Percentiles rank a stretch among this genome's conserved stretches.
Conservation (phyloP, 2,329 filamentous ascomycete genomes). For the Pseudovirgaria hyperparasitica region DNA sequence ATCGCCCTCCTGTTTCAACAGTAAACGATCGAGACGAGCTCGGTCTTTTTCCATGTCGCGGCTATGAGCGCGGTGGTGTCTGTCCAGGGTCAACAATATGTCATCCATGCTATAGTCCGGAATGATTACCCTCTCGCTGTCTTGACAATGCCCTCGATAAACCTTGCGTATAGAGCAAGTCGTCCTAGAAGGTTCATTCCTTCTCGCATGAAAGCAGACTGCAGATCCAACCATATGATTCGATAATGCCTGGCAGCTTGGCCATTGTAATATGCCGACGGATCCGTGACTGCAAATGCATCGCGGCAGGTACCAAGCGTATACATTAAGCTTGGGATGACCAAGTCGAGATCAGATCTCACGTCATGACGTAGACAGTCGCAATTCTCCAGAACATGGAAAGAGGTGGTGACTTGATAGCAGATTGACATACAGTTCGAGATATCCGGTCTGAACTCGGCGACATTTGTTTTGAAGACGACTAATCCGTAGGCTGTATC, state of each 20-base stretch:
- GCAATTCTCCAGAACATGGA: constrained; percentile 35
- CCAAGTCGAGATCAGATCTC: constrained; percentile 33
- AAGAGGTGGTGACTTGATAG: constrained; percentile 38
- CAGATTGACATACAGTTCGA: constrained; percentile 41
- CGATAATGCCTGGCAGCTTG: constrained; percentile 24
- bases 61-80: too few relatives aligned
- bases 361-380: constrained; percentile 28
- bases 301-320: constrained; percentile 38
- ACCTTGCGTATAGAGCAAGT: constrained; percentile 37
- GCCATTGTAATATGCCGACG: constrained; percentile 27
- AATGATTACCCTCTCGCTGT: constrained; percentile 37
- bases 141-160: constrained; percentile 31
- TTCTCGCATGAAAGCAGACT: constrained; percentile 32
- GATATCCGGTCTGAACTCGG: constrained; percentile 39
- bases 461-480: constrained; percentile 37
- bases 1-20: too few relatives aligned
- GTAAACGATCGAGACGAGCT: too few relatives aligned
- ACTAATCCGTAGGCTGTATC: constrained; percentile 39
- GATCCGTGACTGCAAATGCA: constrained; percentile 21
- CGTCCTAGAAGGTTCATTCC: constrained; percentile 33
- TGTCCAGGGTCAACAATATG: too few relatives aligned
- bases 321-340: constrained; percentile 35
- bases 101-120: too few relatives aligned
- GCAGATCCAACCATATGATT: constrained; percentile 38
- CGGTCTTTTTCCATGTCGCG: too few relatives aligned